Evolutionary conservation across 805 yeast species (phyloP).

Genomic region (Metschnikowia koreensis): DNA sequence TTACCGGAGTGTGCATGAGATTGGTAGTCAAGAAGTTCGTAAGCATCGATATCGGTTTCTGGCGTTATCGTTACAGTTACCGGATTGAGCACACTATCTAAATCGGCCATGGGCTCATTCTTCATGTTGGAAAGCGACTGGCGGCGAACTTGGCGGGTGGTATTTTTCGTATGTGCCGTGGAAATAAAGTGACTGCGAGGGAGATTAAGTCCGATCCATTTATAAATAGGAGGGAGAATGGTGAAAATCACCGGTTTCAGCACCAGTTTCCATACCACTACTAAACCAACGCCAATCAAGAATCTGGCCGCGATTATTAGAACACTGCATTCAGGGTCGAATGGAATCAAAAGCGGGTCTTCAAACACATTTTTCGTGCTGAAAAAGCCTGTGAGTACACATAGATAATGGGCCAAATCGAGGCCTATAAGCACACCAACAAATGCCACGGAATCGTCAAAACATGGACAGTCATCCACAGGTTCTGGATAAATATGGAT

Average conservation of each 20-base stretch:
- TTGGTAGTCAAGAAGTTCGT: slow-evolving; percentile 39
- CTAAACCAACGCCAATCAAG: slow-evolving; percentile 56
- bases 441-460: slow-evolving; percentile 91
- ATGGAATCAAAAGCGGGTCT: slow-evolving; percentile 39
- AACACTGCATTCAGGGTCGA: slow-evolving; percentile 4
- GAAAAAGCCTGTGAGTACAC: slow-evolving; percentile 32
- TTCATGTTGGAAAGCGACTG: slow-evolving; percentile 39
- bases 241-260: slow-evolving; percentile 66
- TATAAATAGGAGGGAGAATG: slow-evolving; percentile 59
- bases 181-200: slow-evolving; percentile 39
- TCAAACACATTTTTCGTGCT: slow-evolving; percentile 15
- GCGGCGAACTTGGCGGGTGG: slow-evolving; percentile 36
- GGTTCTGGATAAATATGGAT: slow-evolving; percentile 79
- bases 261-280: slow-evolving; percentile 70
- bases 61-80: slow-evolving; percentile 36
- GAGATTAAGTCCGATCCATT: slow-evolving; percentile 34
- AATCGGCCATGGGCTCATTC: slow-evolving; percentile 24
- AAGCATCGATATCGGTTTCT: slow-evolving; percentile 39
- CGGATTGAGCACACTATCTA: slow-evolving; percentile 26
- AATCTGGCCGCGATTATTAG: slow-evolving; percentile 43
- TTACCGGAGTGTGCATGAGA: neutral
- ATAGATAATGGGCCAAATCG: slow-evolving; percentile 59
- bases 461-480: slow-evolving; percentile 93
- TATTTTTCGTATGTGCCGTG: slow-evolving; percentile 34
- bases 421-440: slow-evolving; percentile 82